Conservation (phyloP, 1,139 yeast genomes). For the Hyphopichia khmerensis region DNA sequence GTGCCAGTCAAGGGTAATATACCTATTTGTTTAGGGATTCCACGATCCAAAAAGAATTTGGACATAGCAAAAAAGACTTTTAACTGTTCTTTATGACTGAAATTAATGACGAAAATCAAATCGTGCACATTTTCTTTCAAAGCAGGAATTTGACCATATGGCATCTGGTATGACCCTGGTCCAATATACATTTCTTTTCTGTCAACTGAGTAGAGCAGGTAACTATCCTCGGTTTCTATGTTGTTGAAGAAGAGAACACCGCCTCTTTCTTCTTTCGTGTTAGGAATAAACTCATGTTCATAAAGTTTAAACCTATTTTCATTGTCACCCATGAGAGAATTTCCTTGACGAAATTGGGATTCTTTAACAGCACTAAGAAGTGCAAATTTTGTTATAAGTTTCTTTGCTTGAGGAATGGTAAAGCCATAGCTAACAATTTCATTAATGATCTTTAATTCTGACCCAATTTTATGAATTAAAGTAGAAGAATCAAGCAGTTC, state of each 20-base stretch:
- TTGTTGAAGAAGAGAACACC: constrained; percentile 77
- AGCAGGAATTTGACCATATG: constrained; percentile 65
- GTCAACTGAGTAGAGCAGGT: constrained; percentile 45
- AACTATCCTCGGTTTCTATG: constrained; percentile 61
- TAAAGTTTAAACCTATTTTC: constrained; percentile 39
- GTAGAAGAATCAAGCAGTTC: constrained; percentile 45
- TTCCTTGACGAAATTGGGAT: constrained; percentile 35
- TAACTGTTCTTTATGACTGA: constrained; percentile 51
- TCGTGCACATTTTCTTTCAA: constrained; percentile 76
- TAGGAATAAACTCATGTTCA: constrained; percentile 31
- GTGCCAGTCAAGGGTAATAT: constrained; percentile 57
- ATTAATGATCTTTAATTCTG: constrained; percentile 35
- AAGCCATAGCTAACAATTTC: constrained; percentile 37
- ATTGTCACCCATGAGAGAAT: constrained; percentile 32
- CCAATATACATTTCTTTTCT: constrained; percentile 39
- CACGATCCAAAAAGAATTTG: constrained; percentile 51
- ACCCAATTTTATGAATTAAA: constrained; percentile 30
- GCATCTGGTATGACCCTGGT: constrained; percentile 19
- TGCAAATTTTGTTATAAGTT: constrained; percentile 47
- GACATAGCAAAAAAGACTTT: constrained; percentile 48
- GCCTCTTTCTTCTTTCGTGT: constrained; percentile 16
- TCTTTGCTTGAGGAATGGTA: constrained; percentile 30
- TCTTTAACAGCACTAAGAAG: constrained; percentile 35
- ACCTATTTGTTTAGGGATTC: constrained; percentile 80
- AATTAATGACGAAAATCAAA: constrained; percentile 66